Percentiles rank a stretch among this genome's conserved stretches.
These are phyloP conservation scores for Syzygium aromaticum DNA, from an alignment of 345 rosid genomes.

Conservation along the genomic window DNA sequence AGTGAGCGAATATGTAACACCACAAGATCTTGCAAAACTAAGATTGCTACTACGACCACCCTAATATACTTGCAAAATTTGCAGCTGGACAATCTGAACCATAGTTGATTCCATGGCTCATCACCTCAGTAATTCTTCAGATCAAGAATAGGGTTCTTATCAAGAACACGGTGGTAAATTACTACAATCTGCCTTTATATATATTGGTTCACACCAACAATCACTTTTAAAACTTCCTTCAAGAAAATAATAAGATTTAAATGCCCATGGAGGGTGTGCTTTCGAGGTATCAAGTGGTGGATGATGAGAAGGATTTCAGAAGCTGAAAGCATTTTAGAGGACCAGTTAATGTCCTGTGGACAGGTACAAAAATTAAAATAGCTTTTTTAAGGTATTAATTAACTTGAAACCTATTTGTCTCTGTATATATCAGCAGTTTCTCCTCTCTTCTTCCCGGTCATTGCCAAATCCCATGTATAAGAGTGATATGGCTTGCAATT, in stretches of 20 bases:
- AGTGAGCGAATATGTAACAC: background rate
- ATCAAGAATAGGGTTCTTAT: background rate
- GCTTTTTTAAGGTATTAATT: background rate
- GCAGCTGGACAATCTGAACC: background rate
- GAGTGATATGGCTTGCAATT: background rate
- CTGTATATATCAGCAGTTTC: background rate
- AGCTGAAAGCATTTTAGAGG: background rate
- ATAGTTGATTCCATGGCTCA: background rate
- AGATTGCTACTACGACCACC: background rate
- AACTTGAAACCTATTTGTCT: background rate
- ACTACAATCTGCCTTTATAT: background rate
- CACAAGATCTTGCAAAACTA: background rate
- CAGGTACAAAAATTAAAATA: background rate
- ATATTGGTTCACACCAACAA: background rate
- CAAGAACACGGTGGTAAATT: background rate
- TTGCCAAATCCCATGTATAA: background rate
- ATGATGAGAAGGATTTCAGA: background rate
- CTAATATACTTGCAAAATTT: background rate
- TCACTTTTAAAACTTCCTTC: background rate
- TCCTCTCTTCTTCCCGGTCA: background rate
- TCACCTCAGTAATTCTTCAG: background rate
- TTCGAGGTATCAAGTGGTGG: background rate
- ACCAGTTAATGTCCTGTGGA: background rate
- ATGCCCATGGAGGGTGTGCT: background rate
- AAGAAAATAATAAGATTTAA: background rate